Evolutionary conservation across 768 basidiomycete genomes (phyloP), one percentile per base, ranked within the genome.

Genomic region (Mycena pura): DNA sequence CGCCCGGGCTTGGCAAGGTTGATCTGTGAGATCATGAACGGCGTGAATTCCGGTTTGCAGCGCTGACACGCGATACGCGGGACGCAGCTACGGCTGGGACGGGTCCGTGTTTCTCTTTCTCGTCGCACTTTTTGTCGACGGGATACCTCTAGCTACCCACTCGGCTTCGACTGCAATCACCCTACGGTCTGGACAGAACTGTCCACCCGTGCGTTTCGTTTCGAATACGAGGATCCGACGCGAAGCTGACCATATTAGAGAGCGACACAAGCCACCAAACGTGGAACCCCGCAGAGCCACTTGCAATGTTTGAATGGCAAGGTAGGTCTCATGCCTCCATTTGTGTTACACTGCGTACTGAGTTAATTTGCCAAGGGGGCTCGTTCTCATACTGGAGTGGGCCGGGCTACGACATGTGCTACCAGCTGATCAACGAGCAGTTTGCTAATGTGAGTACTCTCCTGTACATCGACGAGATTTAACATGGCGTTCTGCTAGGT

Each of bases 91-190:
- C 76, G 82, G 81, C 70, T 73, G 71, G 71, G 71, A 76, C 56
- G 71, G 73, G 67, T 73, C 44, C 45, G 61, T 21, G 13, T 6
- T 14, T 51, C 39, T 22, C 8, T 40, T 43, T 41, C 13, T 6
- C 21, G 38, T 19, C 9, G 6, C 11, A 29, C 67, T 31, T 28
- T 43, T 54, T 49, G 47, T 54, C 29, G 1, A 29, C 10, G n/a
- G 69, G 71, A 70, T 60, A 3, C 39, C n/a, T 24, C 11, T 51
- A 72, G 75, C 14, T 89, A 89, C 56, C 87, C 87, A 1, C 84
- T 89, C 69, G 76, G 78, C 5, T 90, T 89, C 67, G 86, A 90
- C 65, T 90, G 88, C 67, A 84, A 85, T 24, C 78, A 84, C 57
- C 87, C 89, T 10, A 70, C 71, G 4, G 68, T 68, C 9, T 90